phyloP scores from a whole-genome alignment of 176 grass and related monocot species.

The Hsuehochloa calcarea region DNA sequence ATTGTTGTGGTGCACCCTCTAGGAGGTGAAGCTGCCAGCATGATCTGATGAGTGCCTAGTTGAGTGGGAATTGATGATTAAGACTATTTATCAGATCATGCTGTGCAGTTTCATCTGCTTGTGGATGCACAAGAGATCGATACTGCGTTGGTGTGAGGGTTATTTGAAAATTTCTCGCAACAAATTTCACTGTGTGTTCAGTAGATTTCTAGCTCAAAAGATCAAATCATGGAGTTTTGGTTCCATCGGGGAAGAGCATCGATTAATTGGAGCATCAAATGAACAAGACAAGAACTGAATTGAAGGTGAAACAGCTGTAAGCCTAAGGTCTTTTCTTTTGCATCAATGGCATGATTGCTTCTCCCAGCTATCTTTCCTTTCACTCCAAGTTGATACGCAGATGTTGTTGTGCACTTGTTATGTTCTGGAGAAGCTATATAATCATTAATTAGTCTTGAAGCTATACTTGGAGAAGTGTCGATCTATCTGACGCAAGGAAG shows the following conservation, averaged over 20 bases:
- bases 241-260: background rate
- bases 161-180: background rate
- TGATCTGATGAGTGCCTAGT: constrained; percentile 54
- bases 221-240: background rate
- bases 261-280: background rate
- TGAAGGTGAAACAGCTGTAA: constrained; percentile 6
- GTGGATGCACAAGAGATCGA: constrained; percentile 29
- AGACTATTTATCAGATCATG: constrained; percentile 56
- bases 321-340: background rate
- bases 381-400: background rate
- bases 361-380: background rate
- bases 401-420: background rate
- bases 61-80: background rate
- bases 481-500: background rate
- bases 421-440: background rate
- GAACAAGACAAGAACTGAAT: background rate
- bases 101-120: constrained; percentile 73
- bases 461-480: background rate
- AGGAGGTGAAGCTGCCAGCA: constrained; percentile 88
- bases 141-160: background rate
- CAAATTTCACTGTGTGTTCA: background rate
- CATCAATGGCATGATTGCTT: background rate
- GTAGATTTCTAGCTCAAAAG: background rate
- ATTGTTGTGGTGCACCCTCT: constrained; percentile 39
- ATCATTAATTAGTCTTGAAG: background rate